Evolutionary conservation across 768 basidiomycete species (phyloP), one percentile per base, ranked within the genome.

Genomic region (Leccinum imitatum): DNA sequence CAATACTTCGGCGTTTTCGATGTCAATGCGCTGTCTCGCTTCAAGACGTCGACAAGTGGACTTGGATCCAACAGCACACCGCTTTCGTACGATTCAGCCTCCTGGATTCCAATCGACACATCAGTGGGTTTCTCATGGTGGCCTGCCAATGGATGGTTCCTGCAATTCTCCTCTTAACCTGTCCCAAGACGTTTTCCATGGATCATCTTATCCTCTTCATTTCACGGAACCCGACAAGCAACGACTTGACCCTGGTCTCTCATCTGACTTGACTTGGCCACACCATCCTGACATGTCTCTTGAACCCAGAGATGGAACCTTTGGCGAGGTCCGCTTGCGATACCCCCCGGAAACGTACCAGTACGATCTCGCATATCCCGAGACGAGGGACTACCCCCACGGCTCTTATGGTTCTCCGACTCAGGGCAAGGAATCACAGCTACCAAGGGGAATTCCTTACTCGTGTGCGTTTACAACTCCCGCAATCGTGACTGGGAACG

Each of bases 1-100:
- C 9, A 59, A 58, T 27, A 35, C 62, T 33, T 59, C 67, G 59
- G 58, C 59, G 35, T 60, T 66, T 39, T 74, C 73, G 41, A 67
- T 73, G 60, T 73, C 77, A 21, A 69, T 65, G 58, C 69, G 70
- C n/a, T 74, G 70, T 19, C 63, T 73, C 37, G 60, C 72, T 51
- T 70, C 73, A 17, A 75, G 73, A 23, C 65, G 67, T 47, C 62
- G 66, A 53, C 71, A 67, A 21, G 46, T 63, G 48, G 67, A 67
- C 15, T 59, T 63, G 14, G 67, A 65, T 56, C 60, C 66, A 39
- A 44, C 57, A 27, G 44, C 39, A 17, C 50, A 62, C 30, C 30
- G 63, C 59, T 47, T 61, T 57, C 58, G 58, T 27, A 54, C 54
- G n/a, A 21, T 47, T 47, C 60, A 58, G 37, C 59, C 63, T 53